Evolutionary conservation across 73 alveolate species (phyloP), one percentile per base, ranked within the genome.

Genomic region (Stentor coeruleus): DNA sequence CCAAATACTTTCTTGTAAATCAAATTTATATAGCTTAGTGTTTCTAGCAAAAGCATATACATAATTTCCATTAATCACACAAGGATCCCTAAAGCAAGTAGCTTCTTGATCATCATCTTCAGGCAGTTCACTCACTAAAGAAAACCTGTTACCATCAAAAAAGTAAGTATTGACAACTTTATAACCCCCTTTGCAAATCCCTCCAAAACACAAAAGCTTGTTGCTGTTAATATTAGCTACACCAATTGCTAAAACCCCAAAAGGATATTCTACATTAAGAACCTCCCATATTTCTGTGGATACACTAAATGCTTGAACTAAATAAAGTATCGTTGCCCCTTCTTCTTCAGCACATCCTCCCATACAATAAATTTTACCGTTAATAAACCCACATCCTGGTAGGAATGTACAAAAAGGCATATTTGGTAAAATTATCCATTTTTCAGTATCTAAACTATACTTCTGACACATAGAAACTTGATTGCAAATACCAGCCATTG

Each of bases 1-100:
- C 66, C 66, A 49, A 49, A 49, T 11, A 49, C 66, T 11, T 49
- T 49, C 66, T 49, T 49, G 66, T 28, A 66, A 33, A 33, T 66
- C 79, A 33, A 66, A 66, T 20, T 31, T 20, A 66, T 26, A 66
- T 11, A 66, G 39, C n/a, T 66, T 20, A 14, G 40, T 33, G 2
- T 66, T 66, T 66, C 37, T 40, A 28, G 79, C n/a, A 33, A 66
- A 66, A 28, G 79, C 79, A 33, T 66, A 66, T 14, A 66, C 37
- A 11, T 26, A 20, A 31, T 66, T 66, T 20, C 79, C 79, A 33
- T 1, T 15, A 33, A 66, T 20, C 2, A 66, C 79, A 15, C 49
- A 11, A 20, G 79, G 79, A 40, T 66, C 79, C 11, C 40, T 20
- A 66, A 66, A 66, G 2, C n/a, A 20, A 14, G 79, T 66, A 20